These are phyloP conservation scores for Aristolochia contorta DNA, from an alignment of 164 flowering plant genomes.

Conservation along the genomic window DNA sequence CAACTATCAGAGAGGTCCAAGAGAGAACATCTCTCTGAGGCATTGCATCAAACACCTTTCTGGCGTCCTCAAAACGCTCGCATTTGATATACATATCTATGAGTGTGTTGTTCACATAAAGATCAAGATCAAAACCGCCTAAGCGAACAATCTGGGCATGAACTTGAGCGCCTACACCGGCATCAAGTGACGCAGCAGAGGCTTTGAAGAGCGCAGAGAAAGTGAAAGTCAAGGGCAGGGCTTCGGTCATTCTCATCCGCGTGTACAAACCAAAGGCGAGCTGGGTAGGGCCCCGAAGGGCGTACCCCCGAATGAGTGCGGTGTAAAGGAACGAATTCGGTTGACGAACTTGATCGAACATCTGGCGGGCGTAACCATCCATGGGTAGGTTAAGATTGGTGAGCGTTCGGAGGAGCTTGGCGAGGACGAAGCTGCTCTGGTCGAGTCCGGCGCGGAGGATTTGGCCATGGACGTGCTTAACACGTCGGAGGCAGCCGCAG, in stretches of 20 bases:
- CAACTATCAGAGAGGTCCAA: conserved; percentile 26
- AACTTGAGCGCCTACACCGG: conserved; percentile 13
- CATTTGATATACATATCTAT: conserved; percentile 21
- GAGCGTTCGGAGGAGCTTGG: conserved; percentile 20
- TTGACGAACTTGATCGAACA: conserved; percentile 15
- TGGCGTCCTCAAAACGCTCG: conserved; percentile 13
- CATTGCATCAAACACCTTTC: conserved; percentile 23
- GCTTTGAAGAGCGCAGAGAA: conserved; percentile 25
- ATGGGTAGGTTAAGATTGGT: conserved; percentile 10
- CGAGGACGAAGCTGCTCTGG: conserved; percentile 16
- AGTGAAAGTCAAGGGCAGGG: conserved; percentile 19
- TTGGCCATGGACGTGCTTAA: conserved; percentile 19
- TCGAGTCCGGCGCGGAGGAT: conserved; percentile 19
- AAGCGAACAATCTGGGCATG: conserved; percentile 16
- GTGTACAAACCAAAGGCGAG: conserved; percentile 11
- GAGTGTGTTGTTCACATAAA: conserved; percentile 18
- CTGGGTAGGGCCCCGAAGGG: conserved; percentile 7
- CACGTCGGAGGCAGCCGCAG: conserved; percentile 7
- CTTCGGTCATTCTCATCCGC: conserved; percentile 10
- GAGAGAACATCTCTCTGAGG: conserved; percentile 23
- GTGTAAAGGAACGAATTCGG: conserved; percentile 24
- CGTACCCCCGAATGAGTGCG: conserved; percentile 20
- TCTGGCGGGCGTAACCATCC: conserved; percentile 10
- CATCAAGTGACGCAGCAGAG: conserved; percentile 4
- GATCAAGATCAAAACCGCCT: conserved; percentile 22